A percentile compares a stretch with the other conserved stretches of the same genome.
Evolutionary conservation across 345 rosid genomes (phyloP).

Genomic region (Psidium friedrichsthalianum): DNA sequence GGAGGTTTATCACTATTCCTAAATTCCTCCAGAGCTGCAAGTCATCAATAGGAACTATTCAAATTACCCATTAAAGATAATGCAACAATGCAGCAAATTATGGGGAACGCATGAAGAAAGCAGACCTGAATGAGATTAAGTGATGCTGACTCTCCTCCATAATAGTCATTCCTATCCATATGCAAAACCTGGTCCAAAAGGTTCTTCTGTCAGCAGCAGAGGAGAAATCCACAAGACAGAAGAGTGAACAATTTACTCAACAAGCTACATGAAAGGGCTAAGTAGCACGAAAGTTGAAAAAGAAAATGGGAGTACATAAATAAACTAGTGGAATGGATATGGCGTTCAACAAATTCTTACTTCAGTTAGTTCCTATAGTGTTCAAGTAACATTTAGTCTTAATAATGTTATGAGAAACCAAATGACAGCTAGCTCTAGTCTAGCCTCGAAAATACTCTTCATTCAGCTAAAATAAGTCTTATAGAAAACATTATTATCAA

Average conservation of each 20-base stretch:
- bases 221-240: not conserved
- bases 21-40: conserved; percentile 92
- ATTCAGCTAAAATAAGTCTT: too few species aligned
- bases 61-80: not conserved
- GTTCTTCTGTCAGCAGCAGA: not conserved
- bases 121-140: conserved; percentile 90
- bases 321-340: not conserved
- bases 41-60: not conserved
- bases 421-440: not conserved
- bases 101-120: not conserved
- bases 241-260: not conserved
- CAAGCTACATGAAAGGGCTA: not conserved
- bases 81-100: not conserved
- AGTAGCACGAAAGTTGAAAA: not conserved
- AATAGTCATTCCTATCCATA: conserved; percentile 96
- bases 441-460: not conserved
- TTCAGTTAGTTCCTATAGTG: not conserved
- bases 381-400: not conserved
- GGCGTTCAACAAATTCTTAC: not conserved
- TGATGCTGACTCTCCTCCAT: conserved; percentile 97
- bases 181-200: conserved; percentile 61
- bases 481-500: too few species aligned
- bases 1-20: conserved; percentile 88
- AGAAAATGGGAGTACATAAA: not conserved
- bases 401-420: not conserved